A percentile compares a stretch with the other conserved stretches of the same genome.
phyloP scores from a whole-genome alignment of 164 flowering plant species.

The Liriodendron chinense region DNA sequence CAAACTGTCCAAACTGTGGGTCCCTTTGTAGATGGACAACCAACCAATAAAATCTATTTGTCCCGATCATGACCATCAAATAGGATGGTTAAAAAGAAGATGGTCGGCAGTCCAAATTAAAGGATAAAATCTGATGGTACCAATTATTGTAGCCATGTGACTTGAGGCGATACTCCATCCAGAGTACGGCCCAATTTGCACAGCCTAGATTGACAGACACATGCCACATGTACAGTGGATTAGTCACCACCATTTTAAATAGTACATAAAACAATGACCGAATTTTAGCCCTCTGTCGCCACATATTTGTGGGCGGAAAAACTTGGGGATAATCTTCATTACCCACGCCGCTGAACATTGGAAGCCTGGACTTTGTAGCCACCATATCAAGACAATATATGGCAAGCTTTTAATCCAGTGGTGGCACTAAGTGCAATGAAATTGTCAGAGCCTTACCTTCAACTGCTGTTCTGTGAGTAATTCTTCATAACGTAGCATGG shows the following conservation, averaged over 20 bases:
- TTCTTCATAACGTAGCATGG: slow-evolving; percentile 92
- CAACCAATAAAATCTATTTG: background rate
- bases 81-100: background rate
- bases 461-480: slow-evolving; percentile 81
- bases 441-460: slow-evolving; percentile 40
- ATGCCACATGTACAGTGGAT: background rate
- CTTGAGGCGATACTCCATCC: no score
- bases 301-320: no score
- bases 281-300: no score
- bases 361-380: background rate
- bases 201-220: background rate
- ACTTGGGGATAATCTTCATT: background rate
- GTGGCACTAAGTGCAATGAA: background rate
- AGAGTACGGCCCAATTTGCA: no score
- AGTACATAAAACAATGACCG: no score
- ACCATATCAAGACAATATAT: background rate
- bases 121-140: background rate
- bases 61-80: background rate
- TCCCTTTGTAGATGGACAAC: background rate
- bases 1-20: no score
- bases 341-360: background rate
- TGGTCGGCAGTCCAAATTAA: no score
- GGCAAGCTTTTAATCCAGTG: background rate
- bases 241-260: background rate
- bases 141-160: background rate